phyloP scores from a whole-genome alignment of 192 early-diverging fungal genomes.

The Entomortierella beljakovae region DNA sequence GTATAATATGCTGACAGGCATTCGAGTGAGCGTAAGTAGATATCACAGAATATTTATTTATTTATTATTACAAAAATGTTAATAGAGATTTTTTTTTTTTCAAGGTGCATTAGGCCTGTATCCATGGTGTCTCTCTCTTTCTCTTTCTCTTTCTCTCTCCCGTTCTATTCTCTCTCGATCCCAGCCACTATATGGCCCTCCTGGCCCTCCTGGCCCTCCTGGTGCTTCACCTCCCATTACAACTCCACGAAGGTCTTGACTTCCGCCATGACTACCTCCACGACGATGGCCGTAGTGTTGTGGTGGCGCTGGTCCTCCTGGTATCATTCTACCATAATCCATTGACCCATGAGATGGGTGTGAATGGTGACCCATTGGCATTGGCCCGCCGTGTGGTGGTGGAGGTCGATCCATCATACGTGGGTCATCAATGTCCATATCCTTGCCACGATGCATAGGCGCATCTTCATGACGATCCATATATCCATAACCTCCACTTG shows the following conservation, averaged over 20 bases:
- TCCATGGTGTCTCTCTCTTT: constrained; percentile 43
- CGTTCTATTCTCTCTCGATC: constrained; percentile 49
- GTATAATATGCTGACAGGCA: constrained; percentile 99
- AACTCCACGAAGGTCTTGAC: constrained; percentile 39
- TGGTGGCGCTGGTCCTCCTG: constrained; percentile 39
- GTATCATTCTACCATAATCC: constrained; percentile 53
- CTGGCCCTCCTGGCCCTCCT: constrained; percentile 15
- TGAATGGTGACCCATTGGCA: constrained; percentile 46
- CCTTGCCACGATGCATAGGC: constrained; percentile 23
- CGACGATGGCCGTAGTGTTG: constrained; percentile 39
- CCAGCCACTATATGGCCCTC: constrained; percentile 41
- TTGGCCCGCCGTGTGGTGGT: constrained; percentile 46
- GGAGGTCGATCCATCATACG: constrained; percentile 43
- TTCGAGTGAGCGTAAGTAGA: constrained; percentile 83
- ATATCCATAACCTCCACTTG: constrained; percentile 39
- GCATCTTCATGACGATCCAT: constrained; percentile 40
- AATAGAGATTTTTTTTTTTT: too few species aligned
- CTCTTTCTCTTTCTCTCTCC: constrained; percentile 25
- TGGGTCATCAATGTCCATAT: constrained; percentile 51
- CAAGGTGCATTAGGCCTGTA: constrained; percentile 38
- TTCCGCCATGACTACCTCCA: constrained; percentile 43
- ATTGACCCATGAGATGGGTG: constrained; percentile 51
- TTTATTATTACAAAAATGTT: too few species aligned
- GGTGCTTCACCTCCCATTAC: constrained; percentile 39
- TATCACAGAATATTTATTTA: too few species aligned